Percentiles rank a stretch among this genome's conserved stretches.
These are phyloP conservation scores for Suhomyces pyralidae DNA, from an alignment of 805 yeast genomes.

Conservation along the genomic window DNA sequence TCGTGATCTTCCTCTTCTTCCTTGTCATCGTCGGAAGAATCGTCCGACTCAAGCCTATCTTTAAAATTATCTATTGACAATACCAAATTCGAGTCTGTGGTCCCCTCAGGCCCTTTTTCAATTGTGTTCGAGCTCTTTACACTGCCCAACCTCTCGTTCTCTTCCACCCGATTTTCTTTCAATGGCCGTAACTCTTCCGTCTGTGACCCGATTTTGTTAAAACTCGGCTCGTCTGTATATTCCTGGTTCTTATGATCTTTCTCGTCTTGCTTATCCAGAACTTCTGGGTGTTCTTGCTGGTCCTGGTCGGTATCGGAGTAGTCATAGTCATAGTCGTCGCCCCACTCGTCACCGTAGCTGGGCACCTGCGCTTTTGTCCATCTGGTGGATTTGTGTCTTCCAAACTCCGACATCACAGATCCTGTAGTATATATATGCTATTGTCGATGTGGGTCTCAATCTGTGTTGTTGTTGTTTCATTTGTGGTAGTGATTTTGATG, in stretches of 20 bases:
- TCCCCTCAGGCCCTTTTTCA: neutral
- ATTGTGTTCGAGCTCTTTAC: neutral
- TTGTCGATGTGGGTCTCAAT: too few species aligned
- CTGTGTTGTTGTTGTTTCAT: too few species aligned
- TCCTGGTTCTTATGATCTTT: neutral
- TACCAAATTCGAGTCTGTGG: constrained; percentile 19
- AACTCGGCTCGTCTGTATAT: neutral
- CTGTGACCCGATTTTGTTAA: neutral
- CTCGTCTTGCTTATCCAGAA: neutral
- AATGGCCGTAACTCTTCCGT: neutral
- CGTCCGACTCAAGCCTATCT: constrained; percentile 9
- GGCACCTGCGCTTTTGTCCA: constrained; percentile 45
- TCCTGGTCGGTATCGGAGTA: neutral
- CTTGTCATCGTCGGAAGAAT: constrained; percentile 2
- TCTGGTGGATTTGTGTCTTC: constrained; percentile 41
- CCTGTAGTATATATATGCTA: too few species aligned
- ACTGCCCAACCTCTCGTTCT: neutral
- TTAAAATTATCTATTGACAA: constrained; percentile 33
- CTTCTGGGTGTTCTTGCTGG: neutral
- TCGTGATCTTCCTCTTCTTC: neutral
- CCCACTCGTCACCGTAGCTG: constrained; percentile 43
- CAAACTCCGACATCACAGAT: constrained; percentile 29
- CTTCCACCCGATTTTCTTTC: neutral
- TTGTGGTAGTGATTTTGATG: neutral
- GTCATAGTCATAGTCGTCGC: constrained; percentile 17